phyloP scores from a whole-genome alignment of 306 rosid species.

The Sicyos edulis region DNA sequence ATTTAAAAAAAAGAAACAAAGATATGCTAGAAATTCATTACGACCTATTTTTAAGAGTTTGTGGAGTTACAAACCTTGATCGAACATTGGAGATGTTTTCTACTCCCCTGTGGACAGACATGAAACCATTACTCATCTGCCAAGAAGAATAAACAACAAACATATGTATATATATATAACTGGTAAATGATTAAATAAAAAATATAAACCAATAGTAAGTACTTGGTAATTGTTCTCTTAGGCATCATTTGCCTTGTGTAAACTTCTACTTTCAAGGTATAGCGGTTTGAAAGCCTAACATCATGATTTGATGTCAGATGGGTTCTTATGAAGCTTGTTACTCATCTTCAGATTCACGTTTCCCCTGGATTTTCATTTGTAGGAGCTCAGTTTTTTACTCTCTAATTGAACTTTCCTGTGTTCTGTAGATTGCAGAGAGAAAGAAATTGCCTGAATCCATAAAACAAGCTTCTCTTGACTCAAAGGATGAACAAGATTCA shows the following conservation, averaged over 20 bases:
- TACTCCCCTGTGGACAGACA: background rate
- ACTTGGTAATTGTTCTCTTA: background rate
- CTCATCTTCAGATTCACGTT: background rate
- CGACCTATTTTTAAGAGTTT: background rate
- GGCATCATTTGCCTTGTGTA: background rate
- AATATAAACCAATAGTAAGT: background rate
- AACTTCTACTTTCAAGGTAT: background rate
- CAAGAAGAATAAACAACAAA: background rate
- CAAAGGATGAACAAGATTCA: slow-evolving; percentile 35
- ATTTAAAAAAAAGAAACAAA: background rate
- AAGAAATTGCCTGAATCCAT: slow-evolving; percentile 60
- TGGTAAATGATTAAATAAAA: background rate
- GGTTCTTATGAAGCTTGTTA: background rate
- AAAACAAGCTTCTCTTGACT: slow-evolving; percentile 29
- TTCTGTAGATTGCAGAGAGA: slow-evolving; percentile 76
- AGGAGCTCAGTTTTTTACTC: background rate
- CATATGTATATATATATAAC: background rate
- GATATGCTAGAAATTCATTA: background rate
- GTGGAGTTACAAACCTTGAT: background rate
- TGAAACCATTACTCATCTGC: background rate
- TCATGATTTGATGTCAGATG: background rate
- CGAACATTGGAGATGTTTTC: background rate
- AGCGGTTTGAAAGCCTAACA: background rate
- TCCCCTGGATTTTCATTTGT: slow-evolving; percentile 2
- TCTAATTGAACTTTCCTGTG: slow-evolving; percentile 9